phyloP scores from a whole-genome alignment of 2,329 filamentous ascomycete species.

The Pseudopithomyces maydicus region DNA sequence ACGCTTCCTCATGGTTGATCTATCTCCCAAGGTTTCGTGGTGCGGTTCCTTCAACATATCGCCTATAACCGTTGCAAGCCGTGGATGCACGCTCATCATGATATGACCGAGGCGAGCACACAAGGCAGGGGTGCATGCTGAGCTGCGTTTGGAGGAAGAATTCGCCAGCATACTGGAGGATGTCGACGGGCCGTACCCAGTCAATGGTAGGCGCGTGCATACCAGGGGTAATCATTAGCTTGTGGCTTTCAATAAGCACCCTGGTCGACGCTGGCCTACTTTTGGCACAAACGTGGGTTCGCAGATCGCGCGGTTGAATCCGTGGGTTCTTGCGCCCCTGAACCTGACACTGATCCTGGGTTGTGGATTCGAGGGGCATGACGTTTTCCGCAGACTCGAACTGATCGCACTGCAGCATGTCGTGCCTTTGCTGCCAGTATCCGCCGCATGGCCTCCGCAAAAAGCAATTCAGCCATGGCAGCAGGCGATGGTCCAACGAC shows the following conservation, averaged over 20 bases:
- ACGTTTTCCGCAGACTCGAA: constrained; percentile 7
- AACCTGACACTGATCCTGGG: constrained; percentile 14
- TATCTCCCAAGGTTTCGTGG: neutral
- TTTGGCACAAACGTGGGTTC: constrained; percentile 44
- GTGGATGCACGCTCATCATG: neutral
- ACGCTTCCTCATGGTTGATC: neutral
- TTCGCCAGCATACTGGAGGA: constrained; percentile 7
- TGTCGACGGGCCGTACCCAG: constrained; percentile 7
- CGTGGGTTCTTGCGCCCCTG: constrained; percentile 24
- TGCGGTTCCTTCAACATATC: neutral
- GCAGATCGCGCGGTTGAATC: constrained; percentile 46
- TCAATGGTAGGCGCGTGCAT: constrained; percentile 7
- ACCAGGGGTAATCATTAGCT: constrained; percentile 18
- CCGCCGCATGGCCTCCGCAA: constrained; percentile 8
- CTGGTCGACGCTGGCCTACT: constrained; percentile 28
- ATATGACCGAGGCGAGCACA: neutral
- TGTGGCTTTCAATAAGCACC: constrained; percentile 24
- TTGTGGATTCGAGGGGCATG: constrained; percentile 7
- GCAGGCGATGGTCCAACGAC: constrained; percentile 18
- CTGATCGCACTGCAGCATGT: constrained; percentile 10
- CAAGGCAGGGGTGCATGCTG: neutral
- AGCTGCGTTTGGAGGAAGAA: constrained; percentile 7
- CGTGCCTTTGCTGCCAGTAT: constrained; percentile 7
- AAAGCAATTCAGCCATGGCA: constrained; percentile 5
- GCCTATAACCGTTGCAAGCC: neutral